Evolutionary conservation across 768 basidiomycete genomes (phyloP).

Genomic region (Auricularia heimuer): DNA sequence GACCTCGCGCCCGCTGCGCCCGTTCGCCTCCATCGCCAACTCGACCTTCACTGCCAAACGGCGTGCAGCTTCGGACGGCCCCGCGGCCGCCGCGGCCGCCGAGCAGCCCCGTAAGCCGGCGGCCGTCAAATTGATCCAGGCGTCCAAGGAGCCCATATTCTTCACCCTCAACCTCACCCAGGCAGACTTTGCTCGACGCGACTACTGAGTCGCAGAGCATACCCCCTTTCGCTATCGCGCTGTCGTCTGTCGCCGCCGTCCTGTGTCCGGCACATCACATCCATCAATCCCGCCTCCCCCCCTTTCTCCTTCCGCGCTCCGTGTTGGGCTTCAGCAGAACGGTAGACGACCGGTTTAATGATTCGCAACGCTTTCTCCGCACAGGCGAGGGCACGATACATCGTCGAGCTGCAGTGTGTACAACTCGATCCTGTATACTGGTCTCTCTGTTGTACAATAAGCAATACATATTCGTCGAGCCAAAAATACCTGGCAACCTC

Average conservation of each 20-base stretch:
- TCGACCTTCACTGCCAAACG: conserved; percentile 13
- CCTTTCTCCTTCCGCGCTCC: neutral
- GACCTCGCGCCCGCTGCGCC: conserved; percentile 64
- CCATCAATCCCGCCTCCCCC: neutral
- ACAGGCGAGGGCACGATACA: too few relatives aligned
- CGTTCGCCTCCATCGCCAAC: conserved; percentile 58
- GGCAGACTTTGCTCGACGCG: conserved; percentile 54
- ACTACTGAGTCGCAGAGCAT: neutral
- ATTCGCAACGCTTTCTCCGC: too few relatives aligned
- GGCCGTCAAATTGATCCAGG: conserved; percentile 66
- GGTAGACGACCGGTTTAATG: too few relatives aligned
- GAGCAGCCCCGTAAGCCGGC: neutral
- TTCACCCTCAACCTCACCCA: conserved; percentile 77
- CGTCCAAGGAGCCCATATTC: conserved; percentile 56
- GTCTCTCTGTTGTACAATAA: too few relatives aligned
- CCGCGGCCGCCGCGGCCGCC: neutral
- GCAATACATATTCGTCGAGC: too few relatives aligned
- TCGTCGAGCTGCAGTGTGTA: too few relatives aligned
- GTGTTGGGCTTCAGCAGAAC: neutral
- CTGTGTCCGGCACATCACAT: neutral
- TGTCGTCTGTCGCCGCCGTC: too few relatives aligned
- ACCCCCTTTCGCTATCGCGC: neutral
- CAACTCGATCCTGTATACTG: too few relatives aligned
- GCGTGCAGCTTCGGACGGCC: neutral
- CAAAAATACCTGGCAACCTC: too few relatives aligned